Percentiles rank a stretch among this genome's conserved stretches.
Conservation (phyloP, 148 eudicot species). For the Euryodendron excelsum region DNA sequence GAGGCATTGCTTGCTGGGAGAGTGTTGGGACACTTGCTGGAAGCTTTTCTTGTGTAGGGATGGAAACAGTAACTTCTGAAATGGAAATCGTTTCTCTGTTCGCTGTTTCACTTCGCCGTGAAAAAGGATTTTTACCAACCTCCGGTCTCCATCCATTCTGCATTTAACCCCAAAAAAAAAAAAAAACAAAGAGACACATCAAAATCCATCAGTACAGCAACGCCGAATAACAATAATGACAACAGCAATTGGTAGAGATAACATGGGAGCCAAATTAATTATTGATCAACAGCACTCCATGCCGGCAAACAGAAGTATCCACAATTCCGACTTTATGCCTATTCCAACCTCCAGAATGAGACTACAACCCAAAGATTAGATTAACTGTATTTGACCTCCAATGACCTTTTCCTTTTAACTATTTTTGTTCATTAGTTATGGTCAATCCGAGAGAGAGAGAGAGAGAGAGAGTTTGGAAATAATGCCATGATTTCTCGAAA, state of each 20-base stretch:
- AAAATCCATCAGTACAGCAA: constrained; percentile 1
- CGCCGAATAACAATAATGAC: not conserved
- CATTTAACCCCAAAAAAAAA: constrained; percentile 19
- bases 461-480: not conserved
- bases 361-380: no score
- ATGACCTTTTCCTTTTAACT: no score
- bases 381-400: no score
- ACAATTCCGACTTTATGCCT: no score
- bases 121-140: constrained; percentile 77
- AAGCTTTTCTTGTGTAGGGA: no score
- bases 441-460: no score
- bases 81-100: constrained; percentile 17
- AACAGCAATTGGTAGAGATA: no score
- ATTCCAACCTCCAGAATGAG: not conserved
- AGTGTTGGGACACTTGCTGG: not conserved
- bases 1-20: constrained; percentile 14
- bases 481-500: constrained; percentile 24
- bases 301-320: no score
- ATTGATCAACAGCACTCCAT: not conserved
- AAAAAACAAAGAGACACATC: constrained; percentile 11
- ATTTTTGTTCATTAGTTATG: no score
- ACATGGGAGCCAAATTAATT: no score
- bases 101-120: constrained; percentile 30
- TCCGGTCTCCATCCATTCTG: constrained; percentile 86
- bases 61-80: constrained; percentile 15